These are phyloP conservation scores for Micromonas commoda DNA, from an alignment of 139 green algal species.

Conservation along the genomic window DNA sequence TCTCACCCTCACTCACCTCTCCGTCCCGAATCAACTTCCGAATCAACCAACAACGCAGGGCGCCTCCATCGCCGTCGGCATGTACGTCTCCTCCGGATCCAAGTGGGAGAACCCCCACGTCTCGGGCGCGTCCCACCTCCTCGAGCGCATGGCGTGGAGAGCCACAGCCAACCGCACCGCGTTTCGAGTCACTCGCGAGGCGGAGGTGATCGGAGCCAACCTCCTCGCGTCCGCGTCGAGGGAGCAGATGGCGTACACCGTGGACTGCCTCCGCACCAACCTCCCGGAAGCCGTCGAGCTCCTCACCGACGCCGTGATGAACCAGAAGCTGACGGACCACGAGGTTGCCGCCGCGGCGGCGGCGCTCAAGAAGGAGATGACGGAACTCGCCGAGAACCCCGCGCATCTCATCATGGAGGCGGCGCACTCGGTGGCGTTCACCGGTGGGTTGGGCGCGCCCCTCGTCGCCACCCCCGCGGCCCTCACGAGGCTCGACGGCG, in stretches of 20 bases:
- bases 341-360: conserved; percentile 59
- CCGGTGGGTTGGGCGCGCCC: conserved; percentile 69
- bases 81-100: conserved; percentile 80
- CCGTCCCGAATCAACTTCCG: too few relatives aligned
- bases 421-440: conserved; percentile 60
- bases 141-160: conserved; percentile 93
- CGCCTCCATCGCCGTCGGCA: conserved; percentile 72
- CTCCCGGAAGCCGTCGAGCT: conserved; percentile 80
- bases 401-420: conserved; percentile 60
- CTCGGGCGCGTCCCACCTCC: conserved; percentile 69
- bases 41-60: too few relatives aligned
- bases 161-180: conserved; percentile 66
- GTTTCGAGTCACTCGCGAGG: conserved; percentile 65
- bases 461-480: conserved; percentile 49
- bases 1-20: too few relatives aligned
- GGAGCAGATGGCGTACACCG: conserved; percentile 87
- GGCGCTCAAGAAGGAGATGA: conserved; percentile 60
- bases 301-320: conserved; percentile 79
- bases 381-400: conserved; percentile 55
- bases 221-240: conserved; percentile 65
- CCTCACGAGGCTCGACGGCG: not conserved
- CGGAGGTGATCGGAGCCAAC: conserved; percentile 78
- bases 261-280: conserved; percentile 71
- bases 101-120: conserved; percentile 38
- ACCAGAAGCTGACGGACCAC: conserved; percentile 67